A percentile compares a stretch with the other conserved stretches of the same genome.
These are phyloP conservation scores for Blastocystis sp. DNA, from an alignment of 352 stramenopile genomes.

Conservation along the genomic window DNA sequence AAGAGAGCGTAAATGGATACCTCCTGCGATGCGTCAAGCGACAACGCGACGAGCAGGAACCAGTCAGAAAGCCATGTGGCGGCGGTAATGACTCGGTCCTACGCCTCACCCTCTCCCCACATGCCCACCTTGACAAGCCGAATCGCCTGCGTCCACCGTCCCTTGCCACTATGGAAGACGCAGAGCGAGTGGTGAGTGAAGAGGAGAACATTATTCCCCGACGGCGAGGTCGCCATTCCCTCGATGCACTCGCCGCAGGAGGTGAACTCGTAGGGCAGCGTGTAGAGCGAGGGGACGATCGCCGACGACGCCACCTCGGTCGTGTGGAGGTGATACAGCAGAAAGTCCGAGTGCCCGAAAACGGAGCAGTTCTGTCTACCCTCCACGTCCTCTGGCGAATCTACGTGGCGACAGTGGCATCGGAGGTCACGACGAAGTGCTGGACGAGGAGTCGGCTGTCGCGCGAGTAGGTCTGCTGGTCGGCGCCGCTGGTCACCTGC, in stretches of 20 bases:
- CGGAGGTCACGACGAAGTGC: not conserved
- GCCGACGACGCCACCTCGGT: not conserved
- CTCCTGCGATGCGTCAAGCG: not conserved
- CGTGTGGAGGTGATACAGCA: not conserved
- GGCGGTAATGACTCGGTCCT: constrained; percentile 1
- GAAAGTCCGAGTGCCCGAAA: not conserved
- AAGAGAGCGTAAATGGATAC: not conserved
- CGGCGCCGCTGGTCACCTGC: not conserved
- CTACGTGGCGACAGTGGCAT: constrained; percentile 10
- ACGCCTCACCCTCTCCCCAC: not conserved
- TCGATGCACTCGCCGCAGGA: not conserved
- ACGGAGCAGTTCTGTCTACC: constrained; percentile 18
- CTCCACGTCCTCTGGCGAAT: not conserved
- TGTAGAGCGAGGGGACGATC: not conserved
- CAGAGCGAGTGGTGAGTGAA: constrained; percentile 18
- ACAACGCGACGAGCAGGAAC: not conserved
- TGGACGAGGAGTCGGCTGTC: constrained; percentile 12
- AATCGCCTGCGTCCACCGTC: not conserved
- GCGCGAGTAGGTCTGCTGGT: constrained; percentile 14
- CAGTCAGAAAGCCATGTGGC: constrained; percentile 10
- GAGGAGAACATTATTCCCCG: not conserved
- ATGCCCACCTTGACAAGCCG: not conserved
- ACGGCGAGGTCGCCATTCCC: not conserved
- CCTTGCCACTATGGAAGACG: not conserved
- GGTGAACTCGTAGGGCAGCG: not conserved